phyloP scores from a whole-genome alignment of 2,329 filamentous ascomycete species.

The Hymenoscyphus scutula region DNA sequence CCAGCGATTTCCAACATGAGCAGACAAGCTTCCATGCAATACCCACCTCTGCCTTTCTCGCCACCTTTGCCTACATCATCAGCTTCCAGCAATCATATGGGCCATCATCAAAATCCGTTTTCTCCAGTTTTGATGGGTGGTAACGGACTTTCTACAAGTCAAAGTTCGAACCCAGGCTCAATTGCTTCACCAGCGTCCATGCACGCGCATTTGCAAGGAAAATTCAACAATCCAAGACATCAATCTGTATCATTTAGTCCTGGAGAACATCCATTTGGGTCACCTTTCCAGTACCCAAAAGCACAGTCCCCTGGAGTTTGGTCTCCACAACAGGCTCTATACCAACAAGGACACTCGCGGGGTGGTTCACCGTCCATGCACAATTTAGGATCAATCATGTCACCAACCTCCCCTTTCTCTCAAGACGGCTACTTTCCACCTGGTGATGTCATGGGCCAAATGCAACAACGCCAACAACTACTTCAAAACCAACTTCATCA shows the following conservation, averaged over 20 bases:
- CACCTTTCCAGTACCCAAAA: slow-evolving; percentile 65
- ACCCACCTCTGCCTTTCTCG: slow-evolving; percentile 75
- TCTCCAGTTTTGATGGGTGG: slow-evolving; percentile 56
- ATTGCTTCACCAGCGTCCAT: slow-evolving; percentile 73
- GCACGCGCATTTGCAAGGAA: slow-evolving; percentile 51
- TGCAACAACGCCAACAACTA: slow-evolving; percentile 48
- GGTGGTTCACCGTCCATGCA: slow-evolving; percentile 64
- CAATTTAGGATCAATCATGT: slow-evolving; percentile 55
- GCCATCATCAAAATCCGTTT: slow-evolving; percentile 55
- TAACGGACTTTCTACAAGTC: slow-evolving; percentile 55
- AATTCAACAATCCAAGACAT: slow-evolving; percentile 69
- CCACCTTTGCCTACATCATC: slow-evolving; percentile 80
- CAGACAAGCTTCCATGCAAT: slow-evolving; percentile 69
- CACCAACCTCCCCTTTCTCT: slow-evolving; percentile 62
- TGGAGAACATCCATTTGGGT: slow-evolving; percentile 55
- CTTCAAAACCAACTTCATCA: slow-evolving; percentile 51
- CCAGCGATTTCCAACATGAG: slow-evolving; percentile 59
- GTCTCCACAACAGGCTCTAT: slow-evolving; percentile 54
- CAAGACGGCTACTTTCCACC: slow-evolving; percentile 39
- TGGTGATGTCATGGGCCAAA: slow-evolving; percentile 42
- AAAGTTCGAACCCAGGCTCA: slow-evolving; percentile 63
- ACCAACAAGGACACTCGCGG: slow-evolving; percentile 51
- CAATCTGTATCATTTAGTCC: slow-evolving; percentile 64
- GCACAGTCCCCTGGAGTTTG: slow-evolving; percentile 60
- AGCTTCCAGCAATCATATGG: slow-evolving; percentile 65